Evolutionary conservation across 306 rosid genomes (phyloP).

Genomic region (Casuarina equisetifolia): DNA sequence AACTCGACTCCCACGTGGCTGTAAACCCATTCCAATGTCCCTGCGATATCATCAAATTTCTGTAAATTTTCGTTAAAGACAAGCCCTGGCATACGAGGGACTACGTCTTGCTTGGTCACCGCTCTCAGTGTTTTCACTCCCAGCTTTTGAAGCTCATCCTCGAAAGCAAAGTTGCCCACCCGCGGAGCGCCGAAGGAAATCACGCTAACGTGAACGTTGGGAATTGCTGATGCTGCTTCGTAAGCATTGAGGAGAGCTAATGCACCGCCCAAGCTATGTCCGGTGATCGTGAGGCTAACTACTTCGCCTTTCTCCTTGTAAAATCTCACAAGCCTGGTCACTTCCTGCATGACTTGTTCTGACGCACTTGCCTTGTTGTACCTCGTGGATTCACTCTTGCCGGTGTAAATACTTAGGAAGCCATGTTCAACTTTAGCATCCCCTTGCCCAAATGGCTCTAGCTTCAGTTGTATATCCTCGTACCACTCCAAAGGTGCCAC

Average conservation of each 20-base stretch:
- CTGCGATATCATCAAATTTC: constrained; percentile 39
- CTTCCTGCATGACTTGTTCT: constrained; percentile 59
- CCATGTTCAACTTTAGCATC: constrained; percentile 70
- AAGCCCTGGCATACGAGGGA: constrained; percentile 57
- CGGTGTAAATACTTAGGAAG: constrained; percentile 50
- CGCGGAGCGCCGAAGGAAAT: constrained; percentile 73
- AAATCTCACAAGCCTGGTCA: constrained; percentile 32
- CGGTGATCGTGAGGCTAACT: constrained; percentile 64
- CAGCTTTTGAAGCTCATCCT: constrained; percentile 46
- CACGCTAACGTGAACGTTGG: constrained; percentile 44
- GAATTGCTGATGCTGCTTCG: constrained; percentile 42
- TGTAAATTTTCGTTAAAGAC: constrained; percentile 50
- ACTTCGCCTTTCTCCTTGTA: constrained; percentile 47
- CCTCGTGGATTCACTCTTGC: constrained; percentile 50
- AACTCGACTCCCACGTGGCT: constrained; percentile 54
- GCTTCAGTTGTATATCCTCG: constrained; percentile 50
- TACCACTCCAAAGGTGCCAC: constrained; percentile 68
- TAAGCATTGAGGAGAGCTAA: constrained; percentile 60
- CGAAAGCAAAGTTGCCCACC: constrained; percentile 65
- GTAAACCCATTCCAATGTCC: constrained; percentile 57
- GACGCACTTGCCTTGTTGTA: constrained; percentile 71
- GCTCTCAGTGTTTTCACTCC: constrained; percentile 50
- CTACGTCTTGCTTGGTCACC: constrained; percentile 54
- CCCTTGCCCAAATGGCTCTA: constrained; percentile 42
- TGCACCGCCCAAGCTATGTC: constrained; percentile 81